phyloP scores from a whole-genome alignment of 208 protist species.

The Crithidia thermophila region DNA sequence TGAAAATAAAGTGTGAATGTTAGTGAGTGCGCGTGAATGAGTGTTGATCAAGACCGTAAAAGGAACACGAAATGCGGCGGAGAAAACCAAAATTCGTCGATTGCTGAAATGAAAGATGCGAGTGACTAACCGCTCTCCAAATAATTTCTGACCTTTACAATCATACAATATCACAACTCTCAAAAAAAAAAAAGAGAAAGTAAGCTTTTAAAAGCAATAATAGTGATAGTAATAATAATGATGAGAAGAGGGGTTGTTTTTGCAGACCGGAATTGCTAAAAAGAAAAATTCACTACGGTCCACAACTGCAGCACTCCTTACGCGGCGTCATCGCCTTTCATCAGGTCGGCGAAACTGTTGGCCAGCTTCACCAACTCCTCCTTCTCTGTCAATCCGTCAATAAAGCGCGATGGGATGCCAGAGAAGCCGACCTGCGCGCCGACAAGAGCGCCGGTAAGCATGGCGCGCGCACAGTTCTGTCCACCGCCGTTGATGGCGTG shows the following conservation, averaged over 20 bases:
- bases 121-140: too few species aligned
- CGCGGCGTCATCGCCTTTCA: neutral
- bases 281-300: neutral
- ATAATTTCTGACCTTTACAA: too few species aligned
- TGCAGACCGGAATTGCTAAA: too few species aligned
- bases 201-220: neutral
- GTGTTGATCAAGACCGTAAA: conserved; percentile 8
- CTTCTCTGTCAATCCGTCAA: conserved; percentile 40
- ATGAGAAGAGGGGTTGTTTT: too few species aligned
- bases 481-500: conserved; percentile 41
- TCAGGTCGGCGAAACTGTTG: conserved; percentile 22
- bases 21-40: too few species aligned
- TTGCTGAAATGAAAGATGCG: too few species aligned
- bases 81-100: too few species aligned
- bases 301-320: neutral
- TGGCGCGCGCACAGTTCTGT: conserved; percentile 41
- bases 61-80: too few species aligned
- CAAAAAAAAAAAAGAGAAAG: conserved; percentile 28
- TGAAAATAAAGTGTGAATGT: neutral
- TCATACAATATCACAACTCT: too few species aligned
- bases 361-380: conserved; percentile 34
- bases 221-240: neutral
- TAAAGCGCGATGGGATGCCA: conserved; percentile 31
- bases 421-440: conserved; percentile 44
- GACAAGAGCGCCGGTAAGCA: conserved; percentile 38